Base-by-base conservation (phyloP, 2,329 filamentous ascomycete species). In the Paecilomyces fulvus region DNA sequence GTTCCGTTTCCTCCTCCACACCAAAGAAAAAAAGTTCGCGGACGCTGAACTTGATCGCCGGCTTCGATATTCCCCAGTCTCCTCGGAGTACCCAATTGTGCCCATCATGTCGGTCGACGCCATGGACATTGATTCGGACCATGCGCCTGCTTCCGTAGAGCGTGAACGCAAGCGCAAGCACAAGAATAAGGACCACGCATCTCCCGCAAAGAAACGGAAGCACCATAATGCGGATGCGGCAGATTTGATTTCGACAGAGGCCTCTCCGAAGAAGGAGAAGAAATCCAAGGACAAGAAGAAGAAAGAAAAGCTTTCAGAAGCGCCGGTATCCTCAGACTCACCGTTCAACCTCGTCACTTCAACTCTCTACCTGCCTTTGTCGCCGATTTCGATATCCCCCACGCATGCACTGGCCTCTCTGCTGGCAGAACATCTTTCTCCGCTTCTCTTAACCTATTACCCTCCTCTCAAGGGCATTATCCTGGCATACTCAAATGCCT, bases 291-390 rank as follows among this genome's bases (percentile, higher is more conserved):
- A 70, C 56, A 68, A 69, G 59, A 61, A 69, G 59, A 61, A 64
- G 59, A 52, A 55, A 54, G 58, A 14, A 43, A 54, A 23, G 17
- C 52, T 3, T 56, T 61, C 74, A 57, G 71, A 43, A 20, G 37
- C 37, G 6, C 37, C 14, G n/a, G n/a, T 17, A n/a, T 17, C 37
- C 72, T 52, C 75, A 72, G 60, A 68, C 53, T 88, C 87, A 49
- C 88, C 92, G 14, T 92, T 95, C 74, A 85, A 85, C 69, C 83
- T 84, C 28, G 87, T 92, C 66, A 90, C 87, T 21, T 83, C 90
- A 48, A 92, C 92, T 1, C 82, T 96, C 64, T 85, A 84, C 67
- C 75, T 86, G 57, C 77, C 82, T 4, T 75, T 86, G 55, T 79
- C 83, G 43, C 82, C 83, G 21, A 79, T 83, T 56, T 77, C 75